A percentile compares a stretch with the other conserved stretches of the same genome.
Evolutionary conservation across 805 yeast genomes (phyloP).

Genomic region (Pichia cephalocereana): DNA sequence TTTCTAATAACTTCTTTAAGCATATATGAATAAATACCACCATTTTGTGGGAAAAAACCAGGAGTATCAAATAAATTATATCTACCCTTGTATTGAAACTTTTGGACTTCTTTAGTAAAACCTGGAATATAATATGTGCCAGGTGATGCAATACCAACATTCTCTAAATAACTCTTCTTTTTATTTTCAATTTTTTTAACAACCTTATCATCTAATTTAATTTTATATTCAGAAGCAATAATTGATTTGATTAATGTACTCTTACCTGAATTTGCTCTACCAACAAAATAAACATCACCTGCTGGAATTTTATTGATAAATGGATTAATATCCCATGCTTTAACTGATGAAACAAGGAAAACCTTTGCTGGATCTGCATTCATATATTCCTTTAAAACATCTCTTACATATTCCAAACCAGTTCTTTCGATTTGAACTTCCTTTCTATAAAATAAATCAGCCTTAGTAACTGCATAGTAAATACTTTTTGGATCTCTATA

Average conservation of each 20-base stretch:
- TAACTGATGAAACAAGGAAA: slow-evolving; percentile 39
- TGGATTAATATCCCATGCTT: slow-evolving; percentile 41
- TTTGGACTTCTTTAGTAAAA: slow-evolving; percentile 49
- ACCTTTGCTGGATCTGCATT: slow-evolving; percentile 29
- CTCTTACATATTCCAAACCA: slow-evolving; percentile 25
- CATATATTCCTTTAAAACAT: slow-evolving; percentile 22
- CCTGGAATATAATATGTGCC: slow-evolving; percentile 54
- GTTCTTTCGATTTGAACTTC: slow-evolving; percentile 15
- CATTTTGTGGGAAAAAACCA: slow-evolving; percentile 28
- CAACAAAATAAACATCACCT: slow-evolving; percentile 42
- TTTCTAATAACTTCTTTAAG: slow-evolving; percentile 8
- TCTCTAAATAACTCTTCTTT: slow-evolving; percentile 15
- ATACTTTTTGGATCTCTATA: slow-evolving; percentile 28
- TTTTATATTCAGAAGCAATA: slow-evolving; percentile 7
- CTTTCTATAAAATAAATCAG: slow-evolving; percentile 26
- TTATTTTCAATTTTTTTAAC: slow-evolving; percentile 17
- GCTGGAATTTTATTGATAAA: slow-evolving; percentile 31
- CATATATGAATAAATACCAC: slow-evolving; percentile 25
- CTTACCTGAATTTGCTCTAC: slow-evolving; percentile 65
- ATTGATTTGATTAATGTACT: slow-evolving; percentile 48
- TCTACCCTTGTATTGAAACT: slow-evolving; percentile 18
- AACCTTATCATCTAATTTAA: slow-evolving; percentile 7
- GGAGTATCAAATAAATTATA: slow-evolving; percentile 35
- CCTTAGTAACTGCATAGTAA: slow-evolving; percentile 33
- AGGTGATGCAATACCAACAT: slow-evolving; percentile 23